phyloP scores from a whole-genome alignment of 306 rosid genomes.

The Macrotyloma uniflorum region DNA sequence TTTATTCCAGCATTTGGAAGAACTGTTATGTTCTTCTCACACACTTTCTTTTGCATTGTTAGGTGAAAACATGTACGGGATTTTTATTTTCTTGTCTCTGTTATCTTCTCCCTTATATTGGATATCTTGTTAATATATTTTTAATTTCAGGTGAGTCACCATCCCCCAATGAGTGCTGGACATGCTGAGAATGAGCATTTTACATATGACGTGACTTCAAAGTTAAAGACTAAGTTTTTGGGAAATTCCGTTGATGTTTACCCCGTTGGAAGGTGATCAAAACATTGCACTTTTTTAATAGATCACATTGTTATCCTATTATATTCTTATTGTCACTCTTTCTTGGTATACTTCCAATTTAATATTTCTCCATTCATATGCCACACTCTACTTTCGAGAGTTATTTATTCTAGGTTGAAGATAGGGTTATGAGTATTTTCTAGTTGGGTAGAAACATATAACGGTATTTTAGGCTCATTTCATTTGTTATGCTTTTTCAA shows the following conservation, averaged over 20 bases:
- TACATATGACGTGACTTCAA: conserved; percentile 86
- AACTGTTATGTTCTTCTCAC: conserved; percentile 18
- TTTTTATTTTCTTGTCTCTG: not conserved
- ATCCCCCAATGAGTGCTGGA: conserved; percentile 96
- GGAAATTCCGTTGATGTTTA: conserved; percentile 90
- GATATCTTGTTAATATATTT: not conserved
- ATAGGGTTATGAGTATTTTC: conserved; percentile 13
- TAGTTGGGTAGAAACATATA: conserved; percentile 15
- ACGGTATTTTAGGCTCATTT: not conserved
- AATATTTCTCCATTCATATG: conserved; percentile 18
- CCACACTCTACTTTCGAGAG: conserved; percentile 1
- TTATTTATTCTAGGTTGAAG: not conserved
- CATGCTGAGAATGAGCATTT: conserved; percentile 93
- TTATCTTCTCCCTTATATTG: not conserved
- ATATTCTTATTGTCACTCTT: conserved; percentile 4
- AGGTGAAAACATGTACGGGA: not conserved
- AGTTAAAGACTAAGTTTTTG: conserved; percentile 87
- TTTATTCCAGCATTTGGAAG: conserved; percentile 15
- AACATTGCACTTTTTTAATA: conserved; percentile 13
- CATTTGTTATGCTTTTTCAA: conserved; percentile 5
- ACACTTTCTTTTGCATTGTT: conserved; percentile 24
- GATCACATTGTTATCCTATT: conserved; percentile 9
- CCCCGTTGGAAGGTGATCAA: conserved; percentile 89
- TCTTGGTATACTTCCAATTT: conserved; percentile 32
- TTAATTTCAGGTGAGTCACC: conserved; percentile 82